Percentiles rank a stretch among this genome's conserved stretches.
phyloP scores from a whole-genome alignment of 2,329 filamentous ascomycete genomes.

The Pseudogymnoascus sp. region DNA sequence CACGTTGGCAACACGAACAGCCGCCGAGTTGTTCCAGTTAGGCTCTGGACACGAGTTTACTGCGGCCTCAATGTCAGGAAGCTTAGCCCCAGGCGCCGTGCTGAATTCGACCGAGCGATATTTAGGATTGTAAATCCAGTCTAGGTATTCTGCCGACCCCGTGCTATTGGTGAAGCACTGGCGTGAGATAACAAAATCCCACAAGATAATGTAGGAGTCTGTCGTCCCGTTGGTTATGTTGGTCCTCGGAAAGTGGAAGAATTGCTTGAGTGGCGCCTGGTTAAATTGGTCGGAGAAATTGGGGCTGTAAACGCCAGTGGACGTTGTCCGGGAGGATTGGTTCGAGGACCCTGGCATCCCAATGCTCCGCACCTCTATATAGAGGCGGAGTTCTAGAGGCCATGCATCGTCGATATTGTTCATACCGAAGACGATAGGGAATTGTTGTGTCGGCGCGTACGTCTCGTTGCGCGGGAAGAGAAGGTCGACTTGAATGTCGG shows the following conservation, averaged over 20 bases:
- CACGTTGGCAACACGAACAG: background rate
- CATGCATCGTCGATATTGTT: constrained; percentile 18
- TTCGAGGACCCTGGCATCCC: background rate
- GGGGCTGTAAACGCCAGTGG: background rate
- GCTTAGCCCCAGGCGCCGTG: background rate
- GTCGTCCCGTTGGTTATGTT: background rate
- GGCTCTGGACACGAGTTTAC: background rate
- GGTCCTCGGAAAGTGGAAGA: background rate
- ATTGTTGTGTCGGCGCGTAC: constrained; percentile 21
- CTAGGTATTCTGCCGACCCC: background rate
- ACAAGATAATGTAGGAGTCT: background rate
- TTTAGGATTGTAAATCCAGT: too few species aligned
- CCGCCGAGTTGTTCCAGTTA: background rate
- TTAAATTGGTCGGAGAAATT: background rate
- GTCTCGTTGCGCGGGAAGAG: constrained; percentile 29
- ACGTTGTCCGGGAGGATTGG: background rate
- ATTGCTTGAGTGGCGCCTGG: background rate
- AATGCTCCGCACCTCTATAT: background rate
- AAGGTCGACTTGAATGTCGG: constrained; percentile 20
- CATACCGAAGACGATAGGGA: constrained; percentile 27
- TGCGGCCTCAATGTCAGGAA: background rate
- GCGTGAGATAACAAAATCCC: background rate
- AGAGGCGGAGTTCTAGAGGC: background rate
- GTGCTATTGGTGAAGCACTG: background rate
- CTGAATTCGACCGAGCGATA: background rate